Conservation (phyloP, 495 filamentous ascomycete species). For the Daldinia concentrica region DNA sequence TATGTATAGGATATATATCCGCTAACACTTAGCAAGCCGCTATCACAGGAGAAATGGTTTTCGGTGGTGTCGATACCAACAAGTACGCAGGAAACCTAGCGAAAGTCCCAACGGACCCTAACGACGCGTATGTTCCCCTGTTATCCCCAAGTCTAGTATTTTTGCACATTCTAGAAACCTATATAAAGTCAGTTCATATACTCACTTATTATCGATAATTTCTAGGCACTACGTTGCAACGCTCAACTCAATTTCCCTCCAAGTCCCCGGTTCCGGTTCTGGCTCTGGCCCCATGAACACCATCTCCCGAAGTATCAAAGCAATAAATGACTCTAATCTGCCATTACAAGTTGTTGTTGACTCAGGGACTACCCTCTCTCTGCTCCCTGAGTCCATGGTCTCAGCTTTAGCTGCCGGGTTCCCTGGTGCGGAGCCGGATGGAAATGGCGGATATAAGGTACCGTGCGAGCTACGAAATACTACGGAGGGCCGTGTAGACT, state of each 20-base stretch:
- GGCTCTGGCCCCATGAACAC: slow-evolving; percentile 8
- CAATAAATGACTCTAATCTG: slow-evolving; percentile 46
- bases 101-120: slow-evolving; percentile 52
- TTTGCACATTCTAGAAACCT: too few species aligned
- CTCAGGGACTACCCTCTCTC: slow-evolving; percentile 72
- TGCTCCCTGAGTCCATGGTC: slow-evolving; percentile 69
- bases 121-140: slow-evolving; percentile 37
- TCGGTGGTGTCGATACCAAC: slow-evolving; percentile 80
- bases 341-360: slow-evolving; percentile 69
- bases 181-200: slow-evolving; percentile 47
- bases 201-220: slow-evolving; percentile 54
- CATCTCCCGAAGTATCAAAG: slow-evolving; percentile 15
- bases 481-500: slow-evolving; percentile 64
- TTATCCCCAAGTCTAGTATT: background rate
- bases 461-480: slow-evolving; percentile 66
- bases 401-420: slow-evolving; percentile 58
- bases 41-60: slow-evolving; percentile 75
- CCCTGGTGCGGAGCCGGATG: slow-evolving; percentile 63
- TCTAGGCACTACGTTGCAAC: slow-evolving; percentile 57
- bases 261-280: slow-evolving; percentile 19
- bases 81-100: slow-evolving; percentile 72
- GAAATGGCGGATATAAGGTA: slow-evolving; percentile 63
- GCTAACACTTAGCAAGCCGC: slow-evolving; percentile 39
- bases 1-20: background rate
- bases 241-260: slow-evolving; percentile 68